These are phyloP conservation scores for sorghum (Sorghum bicolor) DNA, from an alignment of 176 grass and related monocot genomes.

Conservation along the genomic window Sorghum_bicolor_NCBIv3 NC_012879.2:59066001-59066500, in stretches of 20 bases:
- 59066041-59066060: conserved; percentile 53
- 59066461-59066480: conserved; percentile 89
- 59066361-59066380: conserved; percentile 92
- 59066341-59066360: conserved; percentile 95
- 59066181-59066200: conserved; percentile 1
- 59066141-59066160: conserved; percentile 8
- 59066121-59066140: conserved; percentile 23
- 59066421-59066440: neutral
- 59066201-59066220: neutral
- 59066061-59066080: conserved; percentile 22
- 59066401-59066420: conserved; percentile 24
- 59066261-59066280: conserved; percentile 82
- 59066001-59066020: conserved; percentile 58
- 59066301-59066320: conserved; percentile 96
- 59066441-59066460: conserved; percentile 11
- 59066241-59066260: neutral
- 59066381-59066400: conserved; percentile 99
- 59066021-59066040: conserved; percentile 89
- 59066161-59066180: neutral
- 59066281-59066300: conserved; percentile 99
- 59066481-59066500: conserved; percentile 92
- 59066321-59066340: conserved; percentile 92
- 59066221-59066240: neutral
- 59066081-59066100: conserved; percentile 58
- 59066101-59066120: conserved; percentile 87